phyloP scores from a whole-genome alignment of 352 stramenopile species.

The Phytophthora agathidicida region DNA sequence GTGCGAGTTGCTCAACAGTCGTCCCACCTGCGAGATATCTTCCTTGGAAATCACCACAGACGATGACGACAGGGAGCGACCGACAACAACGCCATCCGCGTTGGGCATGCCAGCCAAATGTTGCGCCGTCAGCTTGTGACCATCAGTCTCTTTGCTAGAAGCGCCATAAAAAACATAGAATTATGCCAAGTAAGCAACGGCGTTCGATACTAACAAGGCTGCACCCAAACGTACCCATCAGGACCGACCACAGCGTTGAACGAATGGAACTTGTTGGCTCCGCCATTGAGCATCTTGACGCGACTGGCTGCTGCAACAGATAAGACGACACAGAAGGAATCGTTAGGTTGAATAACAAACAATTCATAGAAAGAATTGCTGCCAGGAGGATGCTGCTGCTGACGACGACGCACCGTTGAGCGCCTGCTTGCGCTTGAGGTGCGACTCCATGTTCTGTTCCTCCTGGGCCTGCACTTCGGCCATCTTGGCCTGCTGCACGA shows the following conservation, averaged over 20 bases:
- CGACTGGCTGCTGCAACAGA: conserved; percentile 52
- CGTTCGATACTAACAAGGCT: background rate
- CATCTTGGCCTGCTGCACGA: conserved; percentile 64
- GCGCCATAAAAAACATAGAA: background rate
- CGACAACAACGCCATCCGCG: conserved; percentile 31
- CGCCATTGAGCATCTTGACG: conserved; percentile 72
- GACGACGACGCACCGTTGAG: conserved; percentile 51
- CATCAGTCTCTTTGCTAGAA: conserved; percentile 56
- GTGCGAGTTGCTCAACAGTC: conserved; percentile 75
- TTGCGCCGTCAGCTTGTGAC: conserved; percentile 34
- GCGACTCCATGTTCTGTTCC: conserved; percentile 66
- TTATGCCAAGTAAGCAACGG: background rate
- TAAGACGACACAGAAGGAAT: conserved; percentile 10
- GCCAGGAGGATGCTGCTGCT: background rate
- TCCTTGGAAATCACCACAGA: conserved; percentile 80
- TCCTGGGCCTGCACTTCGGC: conserved; percentile 53
- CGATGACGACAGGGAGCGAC: conserved; percentile 70
- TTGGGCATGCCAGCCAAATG: conserved; percentile 43
- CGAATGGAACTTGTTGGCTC: conserved; percentile 74
- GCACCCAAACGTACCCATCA: conserved; percentile 29
- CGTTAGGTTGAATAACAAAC: conserved; percentile 4
- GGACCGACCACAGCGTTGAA: conserved; percentile 67
- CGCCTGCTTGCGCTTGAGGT: conserved; percentile 76
- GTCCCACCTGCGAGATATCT: conserved; percentile 75
- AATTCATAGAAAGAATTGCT: conserved; percentile 8